phyloP scores from a whole-genome alignment of 192 early-diverging fungal species.

The Podila epigama region DNA sequence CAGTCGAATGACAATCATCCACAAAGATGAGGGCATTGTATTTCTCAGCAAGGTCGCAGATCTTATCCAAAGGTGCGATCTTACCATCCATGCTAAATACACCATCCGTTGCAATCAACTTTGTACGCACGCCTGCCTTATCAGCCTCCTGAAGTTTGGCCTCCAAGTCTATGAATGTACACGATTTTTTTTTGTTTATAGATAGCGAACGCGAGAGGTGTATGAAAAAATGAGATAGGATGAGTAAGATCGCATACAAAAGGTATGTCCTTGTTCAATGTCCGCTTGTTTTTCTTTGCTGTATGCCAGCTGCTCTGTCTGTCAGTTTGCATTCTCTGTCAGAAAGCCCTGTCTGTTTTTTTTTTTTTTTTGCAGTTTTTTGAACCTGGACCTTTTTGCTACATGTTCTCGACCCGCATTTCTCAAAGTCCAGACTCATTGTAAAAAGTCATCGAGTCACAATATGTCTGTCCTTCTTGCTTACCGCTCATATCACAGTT shows the following conservation, averaged over 20 bases:
- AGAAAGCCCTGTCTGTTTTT: not conserved
- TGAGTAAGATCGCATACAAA: conserved; percentile 4
- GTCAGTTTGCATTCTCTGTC: too few relatives aligned
- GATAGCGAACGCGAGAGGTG: too few relatives aligned
- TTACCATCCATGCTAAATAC: conserved; percentile 97
- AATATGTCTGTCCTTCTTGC: too few relatives aligned
- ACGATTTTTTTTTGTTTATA: too few relatives aligned
- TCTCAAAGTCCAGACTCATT: not conserved
- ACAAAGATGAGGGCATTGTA: conserved; percentile 95
- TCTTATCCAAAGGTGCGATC: conserved; percentile 88
- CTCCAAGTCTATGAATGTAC: conserved; percentile 26
- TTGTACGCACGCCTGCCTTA: conserved; percentile 78
- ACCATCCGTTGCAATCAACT: conserved; percentile 94
- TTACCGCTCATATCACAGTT: conserved; percentile 67
- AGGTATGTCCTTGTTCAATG: too few relatives aligned
- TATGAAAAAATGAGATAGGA: not conserved
- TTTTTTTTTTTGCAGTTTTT: not conserved
- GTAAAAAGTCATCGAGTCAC: too few relatives aligned
- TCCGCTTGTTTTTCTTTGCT: too few relatives aligned
- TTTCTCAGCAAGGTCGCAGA: conserved; percentile 85
- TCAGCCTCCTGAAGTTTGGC: conserved; percentile 83
- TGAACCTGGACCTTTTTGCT: not conserved
- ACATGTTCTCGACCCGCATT: not conserved
- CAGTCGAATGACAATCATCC: conserved; percentile 95
- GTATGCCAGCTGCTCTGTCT: too few relatives aligned